Evolutionary conservation across 345 rosid genomes (phyloP).

Genomic region (Rhizophora apiculata): DNA sequence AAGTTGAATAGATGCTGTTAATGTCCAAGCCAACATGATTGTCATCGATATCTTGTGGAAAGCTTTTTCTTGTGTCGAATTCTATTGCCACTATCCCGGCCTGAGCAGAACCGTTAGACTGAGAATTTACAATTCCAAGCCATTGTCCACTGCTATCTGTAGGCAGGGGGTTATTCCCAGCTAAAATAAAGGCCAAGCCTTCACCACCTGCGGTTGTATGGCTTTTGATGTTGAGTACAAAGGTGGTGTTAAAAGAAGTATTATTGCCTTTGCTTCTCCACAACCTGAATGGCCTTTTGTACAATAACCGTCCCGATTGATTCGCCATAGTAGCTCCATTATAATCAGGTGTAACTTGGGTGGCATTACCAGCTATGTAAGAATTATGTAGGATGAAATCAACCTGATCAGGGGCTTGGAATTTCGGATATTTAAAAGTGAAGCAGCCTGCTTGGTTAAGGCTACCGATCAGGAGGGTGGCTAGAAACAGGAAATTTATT

Average conservation of each 20-base stretch:
- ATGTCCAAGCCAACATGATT: constrained; percentile 70
- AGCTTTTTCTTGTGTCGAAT: constrained; percentile 64
- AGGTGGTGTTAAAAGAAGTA: constrained; percentile 53
- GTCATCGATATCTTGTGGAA: constrained; percentile 43
- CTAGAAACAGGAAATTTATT: neutral
- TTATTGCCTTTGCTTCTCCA: constrained; percentile 24
- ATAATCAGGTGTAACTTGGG: constrained; percentile 63
- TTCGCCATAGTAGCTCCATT: constrained; percentile 20
- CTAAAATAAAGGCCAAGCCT: constrained; percentile 64
- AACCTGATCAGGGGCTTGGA: neutral
- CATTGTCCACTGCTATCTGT: constrained; percentile 50
- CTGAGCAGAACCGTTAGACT: constrained; percentile 18
- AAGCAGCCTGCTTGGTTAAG: neutral
- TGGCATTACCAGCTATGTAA: constrained; percentile 19
- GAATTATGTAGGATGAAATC: neutral
- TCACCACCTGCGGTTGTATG: constrained; percentile 55
- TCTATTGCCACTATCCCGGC: constrained; percentile 55
- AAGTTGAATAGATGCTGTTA: constrained; percentile 38
- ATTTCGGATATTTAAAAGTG: neutral
- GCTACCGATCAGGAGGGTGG: neutral
- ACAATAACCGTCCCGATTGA: constrained; percentile 39
- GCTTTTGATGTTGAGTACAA: constrained; percentile 42
- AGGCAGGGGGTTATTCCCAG: constrained; percentile 28
- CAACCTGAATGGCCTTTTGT: constrained; percentile 37
- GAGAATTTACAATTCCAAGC: constrained; percentile 57